Evolutionary conservation across 352 stramenopile genomes (phyloP).

Genomic region (Phytophthora palmivora): DNA sequence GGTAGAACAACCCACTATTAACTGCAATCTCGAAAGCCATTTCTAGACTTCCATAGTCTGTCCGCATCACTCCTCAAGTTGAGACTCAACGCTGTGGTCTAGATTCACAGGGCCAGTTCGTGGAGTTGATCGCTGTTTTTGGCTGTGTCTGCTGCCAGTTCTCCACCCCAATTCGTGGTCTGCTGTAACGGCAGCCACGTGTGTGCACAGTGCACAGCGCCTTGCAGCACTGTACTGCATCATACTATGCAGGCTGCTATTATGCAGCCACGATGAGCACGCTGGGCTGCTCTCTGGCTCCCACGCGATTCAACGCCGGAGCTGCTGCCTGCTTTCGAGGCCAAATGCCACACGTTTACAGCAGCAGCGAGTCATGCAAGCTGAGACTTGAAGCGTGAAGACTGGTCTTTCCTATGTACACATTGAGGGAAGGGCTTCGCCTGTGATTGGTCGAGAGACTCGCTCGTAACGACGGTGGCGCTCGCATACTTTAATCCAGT

Average conservation of each 20-base stretch:
- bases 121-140: neutral
- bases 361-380: neutral
- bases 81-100: no score
- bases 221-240: no score
- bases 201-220: no score
- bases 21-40: no score
- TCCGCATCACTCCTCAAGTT: no score
- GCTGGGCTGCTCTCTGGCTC: neutral
- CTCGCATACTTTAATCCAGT: slow-evolving; percentile 44
- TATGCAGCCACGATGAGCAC: neutral
- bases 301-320: neutral
- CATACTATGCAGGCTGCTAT: neutral
- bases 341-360: no score
- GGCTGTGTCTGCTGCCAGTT: neutral
- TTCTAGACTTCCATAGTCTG: no score
- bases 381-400: no score
- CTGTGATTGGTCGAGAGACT: slow-evolving; percentile 27
- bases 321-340: neutral
- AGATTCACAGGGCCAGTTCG: neutral
- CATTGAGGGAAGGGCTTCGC: slow-evolving; percentile 2
- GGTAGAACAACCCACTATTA: no score
- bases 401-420: slow-evolving; percentile 8
- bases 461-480: slow-evolving; percentile 26
- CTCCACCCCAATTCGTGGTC: neutral
- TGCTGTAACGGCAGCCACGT: neutral